phyloP scores from a whole-genome alignment of 257 asterid genomes.

The Fraxinus pennsylvanica region DNA sequence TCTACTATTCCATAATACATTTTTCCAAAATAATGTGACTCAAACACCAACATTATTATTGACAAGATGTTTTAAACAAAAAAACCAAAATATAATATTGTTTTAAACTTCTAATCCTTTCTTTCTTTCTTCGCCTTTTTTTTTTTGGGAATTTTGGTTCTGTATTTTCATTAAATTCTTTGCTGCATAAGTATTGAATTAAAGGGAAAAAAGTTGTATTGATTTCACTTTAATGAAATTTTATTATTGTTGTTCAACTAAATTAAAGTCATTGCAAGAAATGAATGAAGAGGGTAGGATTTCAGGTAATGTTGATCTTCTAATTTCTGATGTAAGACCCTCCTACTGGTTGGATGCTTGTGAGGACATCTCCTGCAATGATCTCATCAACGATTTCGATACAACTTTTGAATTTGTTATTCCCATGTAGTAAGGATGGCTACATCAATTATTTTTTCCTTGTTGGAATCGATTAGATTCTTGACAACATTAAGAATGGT shows the following conservation, averaged over 20 bases:
- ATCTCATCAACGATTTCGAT: slow-evolving; percentile 54
- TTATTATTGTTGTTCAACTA: slow-evolving; percentile 10
- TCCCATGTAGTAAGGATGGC: slow-evolving; percentile 27
- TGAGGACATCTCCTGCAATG: slow-evolving; percentile 76
- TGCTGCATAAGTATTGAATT: slow-evolving; percentile 19
- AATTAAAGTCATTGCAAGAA: slow-evolving; percentile 16
- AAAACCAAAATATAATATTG: background rate
- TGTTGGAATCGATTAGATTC: slow-evolving; percentile 71
- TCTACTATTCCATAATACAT: no score
- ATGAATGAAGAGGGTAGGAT: slow-evolving; percentile 62
- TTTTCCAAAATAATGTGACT: no score
- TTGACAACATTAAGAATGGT: slow-evolving; percentile 57
- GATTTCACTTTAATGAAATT: slow-evolving; percentile 2
- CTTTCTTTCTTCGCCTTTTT: background rate
- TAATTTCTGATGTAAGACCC: slow-evolving; percentile 37
- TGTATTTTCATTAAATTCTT: slow-evolving; percentile 17
- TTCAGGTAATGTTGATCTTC: slow-evolving; percentile 34
- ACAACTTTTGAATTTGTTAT: slow-evolving; percentile 9
- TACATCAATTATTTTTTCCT: slow-evolving; percentile 55
- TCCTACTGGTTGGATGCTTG: slow-evolving; percentile 89
- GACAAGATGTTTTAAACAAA: no score
- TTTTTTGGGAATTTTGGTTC: background rate
- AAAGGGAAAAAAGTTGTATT: slow-evolving; percentile 9
- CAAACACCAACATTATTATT: no score
- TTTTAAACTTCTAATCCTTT: slow-evolving; percentile 7